A percentile compares a stretch with the other conserved stretches of the same genome.
These are phyloP conservation scores for Nitzschia sp. DNA, from an alignment of 108 stramenopile species.

Conservation along the genomic window DNA sequence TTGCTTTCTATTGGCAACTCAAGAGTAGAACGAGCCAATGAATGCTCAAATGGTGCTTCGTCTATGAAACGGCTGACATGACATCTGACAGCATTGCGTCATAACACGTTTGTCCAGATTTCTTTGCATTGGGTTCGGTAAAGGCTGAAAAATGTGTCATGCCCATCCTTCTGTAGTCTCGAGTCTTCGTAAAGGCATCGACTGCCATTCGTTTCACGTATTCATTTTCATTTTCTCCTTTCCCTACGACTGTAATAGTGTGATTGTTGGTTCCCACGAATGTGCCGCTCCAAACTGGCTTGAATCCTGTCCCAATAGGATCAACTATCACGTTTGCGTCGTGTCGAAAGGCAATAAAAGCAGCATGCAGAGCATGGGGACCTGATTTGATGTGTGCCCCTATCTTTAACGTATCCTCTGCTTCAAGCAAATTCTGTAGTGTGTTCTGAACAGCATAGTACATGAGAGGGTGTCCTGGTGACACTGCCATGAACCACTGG, in stretches of 20 bases:
- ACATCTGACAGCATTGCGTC: conserved; percentile 9
- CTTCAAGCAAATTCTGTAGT: conserved; percentile 26
- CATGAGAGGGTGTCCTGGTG: conserved; percentile 62
- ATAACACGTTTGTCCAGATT: conserved; percentile 6
- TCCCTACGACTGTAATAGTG: conserved; percentile 35
- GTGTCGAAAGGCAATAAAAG: conserved; percentile 21
- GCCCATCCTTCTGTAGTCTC: conserved; percentile 24
- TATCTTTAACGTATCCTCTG: conserved; percentile 5
- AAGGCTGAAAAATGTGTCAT: conserved; percentile 32
- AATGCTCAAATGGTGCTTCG: too few species aligned
- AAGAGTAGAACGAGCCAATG: too few species aligned
- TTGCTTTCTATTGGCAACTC: too few species aligned
- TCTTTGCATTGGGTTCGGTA: conserved; percentile 3
- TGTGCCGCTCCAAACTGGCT: conserved; percentile 33
- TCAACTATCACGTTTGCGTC: conserved; percentile 26
- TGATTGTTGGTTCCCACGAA: conserved; percentile 35
- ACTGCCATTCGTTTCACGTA: conserved; percentile 36
- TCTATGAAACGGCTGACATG: not conserved
- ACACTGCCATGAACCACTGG: conserved; percentile 64
- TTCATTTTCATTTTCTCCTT: conserved; percentile 33
- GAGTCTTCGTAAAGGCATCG: not conserved
- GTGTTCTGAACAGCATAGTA: conserved; percentile 46
- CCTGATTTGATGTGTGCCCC: conserved; percentile 34
- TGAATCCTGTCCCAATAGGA: conserved; percentile 9
- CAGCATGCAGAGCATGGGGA: conserved; percentile 41